These are phyloP conservation scores for Talaromyces nanjingensis DNA, from an alignment of 495 filamentous ascomycete species.

Conservation along the genomic window DNA sequence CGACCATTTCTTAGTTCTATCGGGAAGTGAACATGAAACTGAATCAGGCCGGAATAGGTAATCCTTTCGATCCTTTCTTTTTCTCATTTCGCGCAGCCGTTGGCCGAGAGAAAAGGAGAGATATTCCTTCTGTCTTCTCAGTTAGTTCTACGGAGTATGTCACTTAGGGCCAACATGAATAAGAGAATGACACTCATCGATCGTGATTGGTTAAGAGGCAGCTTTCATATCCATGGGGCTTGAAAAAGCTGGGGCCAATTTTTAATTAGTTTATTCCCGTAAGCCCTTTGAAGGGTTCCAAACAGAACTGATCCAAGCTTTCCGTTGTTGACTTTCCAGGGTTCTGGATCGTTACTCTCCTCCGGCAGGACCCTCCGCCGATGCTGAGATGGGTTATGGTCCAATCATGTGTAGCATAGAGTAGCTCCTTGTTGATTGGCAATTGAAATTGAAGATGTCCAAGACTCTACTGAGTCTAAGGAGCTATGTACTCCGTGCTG, in stretches of 20 bases:
- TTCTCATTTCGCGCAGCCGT: background rate
- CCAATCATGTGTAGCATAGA: background rate
- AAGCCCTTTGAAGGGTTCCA: too few species aligned
- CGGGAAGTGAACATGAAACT: background rate
- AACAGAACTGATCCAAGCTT: background rate
- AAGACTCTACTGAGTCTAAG: too few species aligned
- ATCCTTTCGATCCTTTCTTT: background rate
- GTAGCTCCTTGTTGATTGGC: background rate
- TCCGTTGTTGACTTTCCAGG: background rate
- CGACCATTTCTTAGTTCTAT: background rate
- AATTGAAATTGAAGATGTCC: too few species aligned
- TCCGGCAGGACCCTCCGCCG: background rate
- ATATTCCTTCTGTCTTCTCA: too few species aligned
- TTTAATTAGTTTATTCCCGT: background rate
- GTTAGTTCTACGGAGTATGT: background rate
- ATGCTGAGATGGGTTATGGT: too few species aligned
- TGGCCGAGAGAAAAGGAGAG: background rate
- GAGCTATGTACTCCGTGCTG: too few species aligned
- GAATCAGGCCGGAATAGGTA: background rate
- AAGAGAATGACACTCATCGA: background rate
- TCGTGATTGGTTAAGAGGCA: background rate
- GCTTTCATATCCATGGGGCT: background rate
- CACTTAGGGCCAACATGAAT: background rate
- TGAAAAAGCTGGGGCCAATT: background rate
- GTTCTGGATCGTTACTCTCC: background rate